Base-by-base conservation (phyloP, 2,329 filamentous ascomycete genomes). In the Exserohilum rostratum region DNA sequence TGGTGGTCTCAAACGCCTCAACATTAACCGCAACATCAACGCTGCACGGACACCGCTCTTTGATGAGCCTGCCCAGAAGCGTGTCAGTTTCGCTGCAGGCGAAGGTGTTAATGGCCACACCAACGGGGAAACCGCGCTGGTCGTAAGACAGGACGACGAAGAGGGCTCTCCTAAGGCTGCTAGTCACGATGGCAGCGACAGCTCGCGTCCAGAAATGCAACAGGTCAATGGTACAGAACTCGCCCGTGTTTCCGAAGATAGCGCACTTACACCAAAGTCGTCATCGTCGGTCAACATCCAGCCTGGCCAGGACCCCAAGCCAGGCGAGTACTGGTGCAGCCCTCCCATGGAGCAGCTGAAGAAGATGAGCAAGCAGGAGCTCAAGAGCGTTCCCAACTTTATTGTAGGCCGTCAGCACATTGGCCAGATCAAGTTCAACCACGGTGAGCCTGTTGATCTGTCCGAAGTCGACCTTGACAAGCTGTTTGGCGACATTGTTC, bases 11-110 rank as follows among this genome's bases (percentile, higher is more conserved):
- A 97, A 97, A 80, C 93, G 92, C 74, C 84, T 99, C 52, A 89
- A 93, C 48, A 97, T 99, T 72, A 96, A 97, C 76, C 88, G 91
- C 60, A 89, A 88, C 62, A 82, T 99, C 71, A 92, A 84, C 53
- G 89, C 31, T 18, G 42, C 65, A 7, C 70, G 91, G 66, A 79
- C 78, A 20, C 82, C 87, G 58, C 75, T 87, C 1, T 87, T 88
- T 66, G 87, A 87, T 67, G 71, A 75, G 38, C 68, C 75, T 38
- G 64, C 77, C 10, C 77, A 90, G 35, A 88, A 88, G 80, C 87
- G 90, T 48, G 95, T 99, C 47, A 97, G 92, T 78, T 99, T 98
- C 67, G 92, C 96, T 70, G 84, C 83, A 66, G 69, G 67, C 13
- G 80, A 81, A 60, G 72, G 77, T 9, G 71, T 76, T 29, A 81